phyloP scores from a whole-genome alignment of 2,329 filamentous ascomycete genomes.

The Ambrosiella cleistominuta region DNA sequence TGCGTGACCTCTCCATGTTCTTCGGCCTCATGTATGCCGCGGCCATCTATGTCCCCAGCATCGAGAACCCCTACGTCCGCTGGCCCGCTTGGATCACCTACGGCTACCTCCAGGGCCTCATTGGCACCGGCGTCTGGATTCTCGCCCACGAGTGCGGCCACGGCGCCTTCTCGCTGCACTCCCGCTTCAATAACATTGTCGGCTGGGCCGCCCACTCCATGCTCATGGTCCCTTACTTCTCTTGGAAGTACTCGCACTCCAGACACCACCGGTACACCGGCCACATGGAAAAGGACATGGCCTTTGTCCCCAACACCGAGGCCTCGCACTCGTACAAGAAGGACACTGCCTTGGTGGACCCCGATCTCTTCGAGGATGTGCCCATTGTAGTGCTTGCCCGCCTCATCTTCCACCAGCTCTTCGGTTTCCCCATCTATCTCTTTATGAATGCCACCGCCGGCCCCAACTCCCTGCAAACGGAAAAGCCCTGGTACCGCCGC shows the following conservation, averaged over 20 bases:
- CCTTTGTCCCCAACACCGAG: slow-evolving; percentile 37
- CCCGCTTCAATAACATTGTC: slow-evolving; percentile 38
- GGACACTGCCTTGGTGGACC: slow-evolving; percentile 23
- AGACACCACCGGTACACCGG: slow-evolving; percentile 53
- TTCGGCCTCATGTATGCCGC: slow-evolving; percentile 31
- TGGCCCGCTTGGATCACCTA: slow-evolving; percentile 37
- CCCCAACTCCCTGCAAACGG: slow-evolving; percentile 28
- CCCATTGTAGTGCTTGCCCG: slow-evolving; percentile 37
- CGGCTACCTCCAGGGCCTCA: slow-evolving; percentile 42
- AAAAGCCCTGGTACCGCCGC: slow-evolving; percentile 25
- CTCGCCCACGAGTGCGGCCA: slow-evolving; percentile 56
- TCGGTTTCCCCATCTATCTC: slow-evolving; percentile 48
- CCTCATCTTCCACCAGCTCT: slow-evolving; percentile 43
- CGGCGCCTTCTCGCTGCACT: slow-evolving; percentile 44
- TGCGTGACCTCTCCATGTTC: slow-evolving; percentile 36
- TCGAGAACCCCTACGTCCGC: slow-evolving; percentile 28
- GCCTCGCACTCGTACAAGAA: slow-evolving; percentile 19
- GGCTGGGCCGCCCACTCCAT: slow-evolving; percentile 50
- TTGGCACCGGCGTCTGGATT: slow-evolving; percentile 54
- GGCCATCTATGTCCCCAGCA: slow-evolving; percentile 34
- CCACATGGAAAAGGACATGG: slow-evolving; percentile 51
- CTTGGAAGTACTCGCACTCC: slow-evolving; percentile 53
- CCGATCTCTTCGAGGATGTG: slow-evolving; percentile 44
- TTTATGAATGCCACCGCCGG: slow-evolving; percentile 39
- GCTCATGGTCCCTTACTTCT: slow-evolving; percentile 53